A percentile compares a stretch with the other conserved stretches of the same genome.
Evolutionary conservation across 306 rosid genomes (phyloP).

Genomic region (Vigna hirtella): DNA sequence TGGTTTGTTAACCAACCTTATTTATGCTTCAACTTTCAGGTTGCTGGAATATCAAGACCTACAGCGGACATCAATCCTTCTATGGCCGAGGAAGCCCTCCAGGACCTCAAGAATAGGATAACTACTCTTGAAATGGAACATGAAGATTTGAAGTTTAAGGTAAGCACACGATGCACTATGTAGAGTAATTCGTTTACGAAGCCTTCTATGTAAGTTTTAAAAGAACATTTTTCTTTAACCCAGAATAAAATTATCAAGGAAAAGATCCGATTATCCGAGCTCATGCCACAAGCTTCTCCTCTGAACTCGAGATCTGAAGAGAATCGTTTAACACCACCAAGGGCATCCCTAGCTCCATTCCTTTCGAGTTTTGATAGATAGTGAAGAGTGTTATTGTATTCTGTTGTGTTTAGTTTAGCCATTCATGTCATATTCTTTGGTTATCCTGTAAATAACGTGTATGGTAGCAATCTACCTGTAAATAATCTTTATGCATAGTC

Average conservation of each 20-base stretch:
- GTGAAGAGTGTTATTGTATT: slow-evolving; percentile 36
- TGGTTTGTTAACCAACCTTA: neutral
- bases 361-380: slow-evolving; percentile 86
- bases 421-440: slow-evolving; percentile 39
- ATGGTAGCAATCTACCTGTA: neutral
- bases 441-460: slow-evolving; percentile 48
- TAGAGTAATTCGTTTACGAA: neutral
- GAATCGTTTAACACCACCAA: slow-evolving; percentile 60
- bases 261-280: slow-evolving; percentile 67
- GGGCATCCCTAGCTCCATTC: slow-evolving; percentile 64
- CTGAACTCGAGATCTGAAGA: slow-evolving; percentile 62
- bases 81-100: slow-evolving; percentile 78
- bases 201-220: slow-evolving; percentile 1
- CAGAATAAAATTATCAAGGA: slow-evolving; percentile 76
- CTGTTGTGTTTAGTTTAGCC: slow-evolving; percentile 6
- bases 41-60: slow-evolving; percentile 78
- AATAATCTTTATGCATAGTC: slow-evolving; percentile 1
- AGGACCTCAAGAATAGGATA: slow-evolving; percentile 61
- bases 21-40: slow-evolving; percentile 55
- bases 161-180: slow-evolving; percentile 27
- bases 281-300: slow-evolving; percentile 75
- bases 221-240: slow-evolving; percentile 26
- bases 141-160: slow-evolving; percentile 80
- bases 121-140: slow-evolving; percentile 72
- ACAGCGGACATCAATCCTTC: slow-evolving; percentile 61